A percentile compares a stretch with the other conserved stretches of the same genome.
phyloP scores from a whole-genome alignment of 257 asterid genomes.

The Gentiana dahurica region DNA sequence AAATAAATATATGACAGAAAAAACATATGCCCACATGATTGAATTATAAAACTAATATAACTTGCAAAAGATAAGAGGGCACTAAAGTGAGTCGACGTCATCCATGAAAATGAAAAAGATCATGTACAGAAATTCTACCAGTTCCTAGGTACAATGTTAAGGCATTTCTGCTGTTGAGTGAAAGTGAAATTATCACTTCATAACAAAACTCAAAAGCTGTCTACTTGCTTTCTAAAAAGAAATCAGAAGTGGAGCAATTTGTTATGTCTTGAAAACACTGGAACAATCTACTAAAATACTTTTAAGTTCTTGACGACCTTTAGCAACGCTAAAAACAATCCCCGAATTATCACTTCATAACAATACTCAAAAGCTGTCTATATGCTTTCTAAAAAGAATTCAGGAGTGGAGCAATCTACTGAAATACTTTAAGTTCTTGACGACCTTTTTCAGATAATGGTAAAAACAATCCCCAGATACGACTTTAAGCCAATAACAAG shows the following conservation, averaged over 20 bases:
- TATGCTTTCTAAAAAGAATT: background rate
- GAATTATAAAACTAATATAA: no score
- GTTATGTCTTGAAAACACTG: no score
- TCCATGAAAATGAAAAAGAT: background rate
- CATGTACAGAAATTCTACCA: background rate
- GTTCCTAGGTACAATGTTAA: no score
- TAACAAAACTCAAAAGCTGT: background rate
- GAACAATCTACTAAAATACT: background rate
- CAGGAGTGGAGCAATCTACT: background rate
- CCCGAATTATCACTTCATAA: no score
- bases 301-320: background rate
- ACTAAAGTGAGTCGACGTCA: background rate
- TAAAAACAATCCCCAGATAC: background rate
- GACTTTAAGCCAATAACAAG: background rate
- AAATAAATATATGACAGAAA: no score
- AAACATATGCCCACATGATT: no score
- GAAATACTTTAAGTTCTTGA: background rate
- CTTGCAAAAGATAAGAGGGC: background rate
- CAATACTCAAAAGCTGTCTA: background rate
- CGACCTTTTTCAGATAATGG: background rate
- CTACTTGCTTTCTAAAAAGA: background rate
- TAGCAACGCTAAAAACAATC: background rate
- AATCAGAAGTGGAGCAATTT: background rate
- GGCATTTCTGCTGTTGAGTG: no score
- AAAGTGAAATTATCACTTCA: no score